Evolutionary conservation across 108 stramenopile species (phyloP), one percentile per base, ranked within the genome.

Genomic region (Schizochytrium sp.): DNA sequence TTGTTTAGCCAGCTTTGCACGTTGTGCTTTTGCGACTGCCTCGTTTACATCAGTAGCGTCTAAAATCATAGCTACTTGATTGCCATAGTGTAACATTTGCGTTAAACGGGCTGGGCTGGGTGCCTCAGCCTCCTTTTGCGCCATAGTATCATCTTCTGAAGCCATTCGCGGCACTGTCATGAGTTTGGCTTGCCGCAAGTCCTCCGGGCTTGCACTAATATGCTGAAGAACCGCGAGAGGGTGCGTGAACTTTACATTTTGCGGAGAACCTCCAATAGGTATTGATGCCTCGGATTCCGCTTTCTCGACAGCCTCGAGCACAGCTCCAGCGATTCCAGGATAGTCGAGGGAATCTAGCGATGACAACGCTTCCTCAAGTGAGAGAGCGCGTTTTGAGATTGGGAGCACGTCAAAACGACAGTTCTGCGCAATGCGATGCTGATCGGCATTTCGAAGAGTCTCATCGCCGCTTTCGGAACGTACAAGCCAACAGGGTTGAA

Each of bases 311-410:
- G 53, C 19, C 17, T 55, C 28, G 3, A 83, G 19, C 50, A 83
- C 53, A 2, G 76, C 76, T 5, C 53, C 76, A 13, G 76, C 76
- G 12, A 83, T 17, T 8, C 76, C 76, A 2, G 53, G 50, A 83
- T n/a, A 49, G 76, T 83, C 76, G 50, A 83, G 76, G 50, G 47
- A 49, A 2, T 83, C 76, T 8, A 83, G 15, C 2, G 76, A 83
- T n/a, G 50, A 55, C 28, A 83, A 38, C 47, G 76, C 76, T 53
- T 83, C 76, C 28, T 83, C 28, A 47, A 83, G 28, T 38, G 50
- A 49, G 17, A 83, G 50, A 13, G 49, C 55, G 76, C 76, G 76
- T 40, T 83, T 83, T 2, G 10, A n/a, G 15, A 83, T 55, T n/a
- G 53, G 47, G 15, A 17, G 53, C 0, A 83, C 1, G 17, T 83